A percentile compares a stretch with the other conserved stretches of the same genome.
Evolutionary conservation across 116 monocot species (phyloP).

Genomic region (Dioscorea cayenensis): DNA sequence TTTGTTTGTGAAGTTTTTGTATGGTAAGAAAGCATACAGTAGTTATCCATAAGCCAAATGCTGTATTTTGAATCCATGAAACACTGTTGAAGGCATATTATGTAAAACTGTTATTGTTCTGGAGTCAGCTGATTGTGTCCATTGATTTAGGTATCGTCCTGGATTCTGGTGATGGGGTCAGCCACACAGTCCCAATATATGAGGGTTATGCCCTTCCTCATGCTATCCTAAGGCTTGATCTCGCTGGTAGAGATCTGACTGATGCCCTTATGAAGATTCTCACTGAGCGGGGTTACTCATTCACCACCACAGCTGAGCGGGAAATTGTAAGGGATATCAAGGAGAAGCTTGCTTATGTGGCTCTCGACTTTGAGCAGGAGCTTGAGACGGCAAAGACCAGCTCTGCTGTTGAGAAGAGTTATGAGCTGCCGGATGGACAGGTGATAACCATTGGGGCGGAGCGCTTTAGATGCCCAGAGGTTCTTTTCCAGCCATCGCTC

Average conservation of each 20-base stretch:
- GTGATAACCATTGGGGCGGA: constrained; percentile 25
- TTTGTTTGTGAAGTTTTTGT: too few relatives aligned
- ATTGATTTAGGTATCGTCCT: background rate
- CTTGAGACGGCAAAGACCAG: constrained; percentile 26
- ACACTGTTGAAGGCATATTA: too few relatives aligned
- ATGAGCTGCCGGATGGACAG: constrained; percentile 31
- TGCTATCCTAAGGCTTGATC: constrained; percentile 3
- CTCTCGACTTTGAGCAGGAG: constrained; percentile 31
- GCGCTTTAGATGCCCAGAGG: constrained; percentile 29
- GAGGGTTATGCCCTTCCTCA: background rate
- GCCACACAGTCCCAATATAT: background rate
- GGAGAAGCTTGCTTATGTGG: constrained; percentile 34
- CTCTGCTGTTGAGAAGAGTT: constrained; percentile 21
- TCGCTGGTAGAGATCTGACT: constrained; percentile 22
- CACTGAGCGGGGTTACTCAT: constrained; percentile 20
- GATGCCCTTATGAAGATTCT: constrained; percentile 31
- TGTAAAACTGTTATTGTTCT: too few relatives aligned
- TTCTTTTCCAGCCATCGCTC: constrained; percentile 32
- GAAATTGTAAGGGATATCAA: constrained; percentile 35
- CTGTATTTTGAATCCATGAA: too few relatives aligned
- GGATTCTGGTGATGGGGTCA: constrained; percentile 2
- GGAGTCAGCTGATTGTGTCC: background rate
- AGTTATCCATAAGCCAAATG: too few relatives aligned
- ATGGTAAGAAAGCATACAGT: too few relatives aligned
- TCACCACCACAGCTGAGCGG: constrained; percentile 27